These are phyloP conservation scores for Mantamonas sphyraenae DNA, from an alignment of 78 protist genomes.

Conservation along the genomic window DNA sequence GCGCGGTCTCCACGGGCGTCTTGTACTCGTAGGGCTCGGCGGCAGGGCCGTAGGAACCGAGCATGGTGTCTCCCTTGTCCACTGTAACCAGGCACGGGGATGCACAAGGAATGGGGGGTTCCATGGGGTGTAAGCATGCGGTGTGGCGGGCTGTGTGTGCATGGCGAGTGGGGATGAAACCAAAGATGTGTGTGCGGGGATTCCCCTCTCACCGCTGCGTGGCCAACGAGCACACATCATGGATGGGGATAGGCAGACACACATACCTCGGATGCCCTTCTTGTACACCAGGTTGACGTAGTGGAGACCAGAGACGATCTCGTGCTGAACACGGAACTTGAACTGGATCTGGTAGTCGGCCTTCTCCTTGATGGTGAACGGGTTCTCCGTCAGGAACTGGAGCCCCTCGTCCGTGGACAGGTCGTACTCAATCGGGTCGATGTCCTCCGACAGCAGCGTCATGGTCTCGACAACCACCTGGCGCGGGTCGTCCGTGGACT, in stretches of 20 bases:
- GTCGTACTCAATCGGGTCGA: conserved; percentile 30
- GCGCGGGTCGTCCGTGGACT: not conserved
- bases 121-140: too few relatives aligned
- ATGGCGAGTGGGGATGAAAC: too few relatives aligned
- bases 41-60: conserved; percentile 70
- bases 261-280: conserved; percentile 36
- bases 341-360: conserved; percentile 45
- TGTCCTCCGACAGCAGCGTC: not conserved
- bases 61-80: conserved; percentile 42
- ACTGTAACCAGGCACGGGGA: conserved; percentile 15
- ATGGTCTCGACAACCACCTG: not conserved
- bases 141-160: too few relatives aligned
- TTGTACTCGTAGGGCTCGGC: conserved; percentile 6
- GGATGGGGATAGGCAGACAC: not conserved
- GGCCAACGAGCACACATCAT: not conserved
- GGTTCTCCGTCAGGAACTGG: conserved; percentile 30
- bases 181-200: too few relatives aligned
- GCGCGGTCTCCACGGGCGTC: conserved; percentile 38
- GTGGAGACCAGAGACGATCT: conserved; percentile 71
- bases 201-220: too few relatives aligned
- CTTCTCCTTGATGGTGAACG: conserved; percentile 60
- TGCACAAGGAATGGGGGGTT: too few relatives aligned
- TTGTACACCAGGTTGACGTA: conserved; percentile 54
- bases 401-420: conserved; percentile 26
- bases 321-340: conserved; percentile 58